phyloP scores from a whole-genome alignment of 139 green algal species.

The Tetraselmis striata region DNA sequence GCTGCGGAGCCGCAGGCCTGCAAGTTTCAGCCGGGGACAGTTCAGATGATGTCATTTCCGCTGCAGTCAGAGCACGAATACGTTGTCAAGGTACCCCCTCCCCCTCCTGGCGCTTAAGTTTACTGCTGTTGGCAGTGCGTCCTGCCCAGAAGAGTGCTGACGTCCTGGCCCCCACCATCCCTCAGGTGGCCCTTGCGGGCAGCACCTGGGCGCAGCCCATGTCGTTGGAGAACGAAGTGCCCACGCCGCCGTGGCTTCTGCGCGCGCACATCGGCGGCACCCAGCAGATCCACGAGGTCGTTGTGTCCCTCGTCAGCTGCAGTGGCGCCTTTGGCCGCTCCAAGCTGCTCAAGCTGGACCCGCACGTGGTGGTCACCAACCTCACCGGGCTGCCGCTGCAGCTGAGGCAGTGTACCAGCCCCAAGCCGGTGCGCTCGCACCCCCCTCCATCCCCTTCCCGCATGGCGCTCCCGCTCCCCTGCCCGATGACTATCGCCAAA shows the following conservation, averaged over 20 bases:
- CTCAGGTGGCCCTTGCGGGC: neutral
- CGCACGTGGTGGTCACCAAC: conserved; percentile 68
- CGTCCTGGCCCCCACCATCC: too few relatives aligned
- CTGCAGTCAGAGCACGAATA: neutral
- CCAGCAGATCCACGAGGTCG: neutral
- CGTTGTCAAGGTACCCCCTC: neutral
- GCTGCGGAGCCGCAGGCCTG: neutral
- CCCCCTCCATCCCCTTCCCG: too few relatives aligned
- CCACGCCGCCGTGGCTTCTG: neutral
- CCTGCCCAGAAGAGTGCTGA: too few relatives aligned
- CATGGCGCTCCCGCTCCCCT: too few relatives aligned
- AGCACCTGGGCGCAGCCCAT: neutral
- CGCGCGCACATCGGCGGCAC: neutral
- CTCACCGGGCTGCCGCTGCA: conserved; percentile 56
- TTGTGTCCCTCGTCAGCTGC: neutral
- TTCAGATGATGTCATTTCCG: neutral
- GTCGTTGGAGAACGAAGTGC: neutral
- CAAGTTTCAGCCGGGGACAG: neutral
- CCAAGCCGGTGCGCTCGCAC: neutral
- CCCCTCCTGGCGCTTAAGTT: too few relatives aligned
- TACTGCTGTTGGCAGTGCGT: too few relatives aligned
- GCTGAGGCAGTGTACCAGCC: conserved; percentile 43
- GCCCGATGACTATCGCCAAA: too few relatives aligned
- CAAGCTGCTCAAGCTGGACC: conserved; percentile 54
- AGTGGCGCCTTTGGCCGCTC: neutral